Conservation (phyloP, 2,329 filamentous ascomycete genomes). For the Epichloe glyceriae region DNA sequence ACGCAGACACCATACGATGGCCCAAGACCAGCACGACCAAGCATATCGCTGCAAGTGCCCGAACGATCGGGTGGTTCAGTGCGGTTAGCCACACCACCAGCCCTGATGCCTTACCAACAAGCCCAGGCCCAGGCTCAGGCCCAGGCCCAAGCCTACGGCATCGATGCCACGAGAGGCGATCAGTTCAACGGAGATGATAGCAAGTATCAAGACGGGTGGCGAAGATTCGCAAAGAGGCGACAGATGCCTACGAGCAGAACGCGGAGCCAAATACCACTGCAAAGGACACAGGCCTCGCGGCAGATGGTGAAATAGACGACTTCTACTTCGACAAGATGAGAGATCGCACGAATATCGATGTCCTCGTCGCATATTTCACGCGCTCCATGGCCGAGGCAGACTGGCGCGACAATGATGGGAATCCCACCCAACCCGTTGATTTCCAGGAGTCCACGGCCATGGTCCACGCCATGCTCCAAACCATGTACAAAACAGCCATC, state of each 20-base stretch:
- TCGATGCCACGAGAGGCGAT: not conserved
- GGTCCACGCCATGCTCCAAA: conserved; percentile 39
- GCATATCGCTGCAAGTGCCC: conserved; percentile 28
- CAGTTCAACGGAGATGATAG: not conserved
- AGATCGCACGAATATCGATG: conserved; percentile 42
- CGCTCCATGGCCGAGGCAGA: conserved; percentile 34
- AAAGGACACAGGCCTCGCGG: conserved; percentile 1
- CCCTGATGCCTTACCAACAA: conserved; percentile 28
- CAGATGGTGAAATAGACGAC: conserved; percentile 10
- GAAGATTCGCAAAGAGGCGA: conserved; percentile 11
- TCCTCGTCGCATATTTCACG: conserved; percentile 42
- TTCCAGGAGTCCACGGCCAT: conserved; percentile 42
- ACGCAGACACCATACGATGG: conserved; percentile 8
- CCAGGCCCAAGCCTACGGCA: not conserved
- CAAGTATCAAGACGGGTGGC: conserved; percentile 8
- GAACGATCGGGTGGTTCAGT: conserved; percentile 47
- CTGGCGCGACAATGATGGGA: conserved; percentile 38
- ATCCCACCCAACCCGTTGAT: conserved; percentile 27
- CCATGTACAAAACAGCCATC: conserved; percentile 35
- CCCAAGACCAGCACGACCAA: conserved; percentile 20
- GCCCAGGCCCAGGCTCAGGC: conserved; percentile 11
- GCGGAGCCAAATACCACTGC: not conserved
- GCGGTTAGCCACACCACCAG: conserved; percentile 46
- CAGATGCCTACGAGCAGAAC: conserved; percentile 9
- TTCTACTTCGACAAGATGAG: conserved; percentile 24